Conservation (phyloP, 2,329 filamentous ascomycete genomes). For the Fusarium camptoceras region DNA sequence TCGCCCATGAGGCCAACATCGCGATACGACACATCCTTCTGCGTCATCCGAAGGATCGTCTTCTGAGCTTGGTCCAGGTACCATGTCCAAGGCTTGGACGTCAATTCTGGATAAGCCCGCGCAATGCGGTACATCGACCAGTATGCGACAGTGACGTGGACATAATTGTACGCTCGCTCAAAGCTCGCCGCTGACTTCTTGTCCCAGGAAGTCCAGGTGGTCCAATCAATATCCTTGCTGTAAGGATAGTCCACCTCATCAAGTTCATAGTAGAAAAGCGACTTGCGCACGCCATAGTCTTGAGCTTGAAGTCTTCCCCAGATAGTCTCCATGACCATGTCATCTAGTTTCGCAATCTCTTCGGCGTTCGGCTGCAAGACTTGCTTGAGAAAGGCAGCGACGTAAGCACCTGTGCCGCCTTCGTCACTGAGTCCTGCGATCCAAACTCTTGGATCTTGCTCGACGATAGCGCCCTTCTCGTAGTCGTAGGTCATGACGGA, state of each 20-base stretch:
- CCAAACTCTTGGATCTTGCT: constrained; percentile 65
- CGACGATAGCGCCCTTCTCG: constrained; percentile 57
- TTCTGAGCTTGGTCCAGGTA: constrained; percentile 66
- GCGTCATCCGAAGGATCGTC: constrained; percentile 58
- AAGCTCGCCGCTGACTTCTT: constrained; percentile 57
- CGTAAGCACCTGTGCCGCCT: constrained; percentile 66
- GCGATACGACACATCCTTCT: constrained; percentile 57
- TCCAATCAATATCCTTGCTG: constrained; percentile 58
- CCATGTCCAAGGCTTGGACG: constrained; percentile 62
- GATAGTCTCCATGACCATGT: constrained; percentile 64
- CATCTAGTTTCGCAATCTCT: constrained; percentile 65
- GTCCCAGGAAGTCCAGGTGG: constrained; percentile 64
- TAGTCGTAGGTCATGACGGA: constrained; percentile 69
- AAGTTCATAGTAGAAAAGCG: constrained; percentile 68
- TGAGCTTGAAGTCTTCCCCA: constrained; percentile 61
- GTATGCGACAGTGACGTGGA: constrained; percentile 66
- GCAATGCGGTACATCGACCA: constrained; percentile 69
- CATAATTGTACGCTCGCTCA: constrained; percentile 69
- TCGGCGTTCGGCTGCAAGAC: constrained; percentile 60
- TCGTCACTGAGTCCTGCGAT: constrained; percentile 71
- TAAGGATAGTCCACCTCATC: constrained; percentile 58
- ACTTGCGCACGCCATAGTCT: constrained; percentile 64
- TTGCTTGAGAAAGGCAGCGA: constrained; percentile 68
- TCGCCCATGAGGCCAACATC: constrained; percentile 69
- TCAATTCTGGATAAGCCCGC: constrained; percentile 59